Percentiles rank a stretch among this genome's conserved stretches.
These are phyloP conservation scores for Syzygium aromaticum DNA, from an alignment of 345 rosid species.

Conservation along the genomic window DNA sequence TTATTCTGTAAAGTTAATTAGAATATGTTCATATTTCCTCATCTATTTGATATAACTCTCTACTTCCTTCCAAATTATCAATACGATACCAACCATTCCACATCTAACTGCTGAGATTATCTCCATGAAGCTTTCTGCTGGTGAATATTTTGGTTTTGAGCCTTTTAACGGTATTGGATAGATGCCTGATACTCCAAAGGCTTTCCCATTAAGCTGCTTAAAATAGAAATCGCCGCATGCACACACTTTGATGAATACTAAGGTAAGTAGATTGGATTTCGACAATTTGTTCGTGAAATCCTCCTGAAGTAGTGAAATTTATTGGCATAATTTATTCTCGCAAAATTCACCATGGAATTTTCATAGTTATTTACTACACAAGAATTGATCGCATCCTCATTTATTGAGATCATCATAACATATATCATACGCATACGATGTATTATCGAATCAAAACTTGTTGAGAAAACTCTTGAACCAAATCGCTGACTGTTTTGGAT, in stretches of 20 bases:
- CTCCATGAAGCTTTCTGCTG: not conserved
- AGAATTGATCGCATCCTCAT: not conserved
- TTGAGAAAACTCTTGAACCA: constrained; percentile 52
- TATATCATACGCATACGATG: not conserved
- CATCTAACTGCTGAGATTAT: not conserved
- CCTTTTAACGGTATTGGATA: not conserved
- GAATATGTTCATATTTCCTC: not conserved
- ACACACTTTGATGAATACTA: too few species aligned
- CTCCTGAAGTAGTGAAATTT: too few species aligned
- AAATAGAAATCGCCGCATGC: not conserved
- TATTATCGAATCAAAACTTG: not conserved
- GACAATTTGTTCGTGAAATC: too few species aligned
- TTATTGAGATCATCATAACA: not conserved
- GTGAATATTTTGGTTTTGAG: not conserved
- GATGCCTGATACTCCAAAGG: not conserved
- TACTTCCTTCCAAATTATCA: not conserved
- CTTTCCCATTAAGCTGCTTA: not conserved
- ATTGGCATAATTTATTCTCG: not conserved
- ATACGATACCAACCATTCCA: not conserved
- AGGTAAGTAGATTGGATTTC: too few species aligned
- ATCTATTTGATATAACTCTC: not conserved
- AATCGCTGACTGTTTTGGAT: constrained; percentile 42
- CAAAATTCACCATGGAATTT: too few species aligned
- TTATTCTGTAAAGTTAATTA: not conserved
- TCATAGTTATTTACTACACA: too few species aligned